Evolutionary conservation across 1,284 basidiomycete species (phyloP), one percentile per base, ranked within the genome.

Genomic region (Rhodotorula sp.): DNA sequence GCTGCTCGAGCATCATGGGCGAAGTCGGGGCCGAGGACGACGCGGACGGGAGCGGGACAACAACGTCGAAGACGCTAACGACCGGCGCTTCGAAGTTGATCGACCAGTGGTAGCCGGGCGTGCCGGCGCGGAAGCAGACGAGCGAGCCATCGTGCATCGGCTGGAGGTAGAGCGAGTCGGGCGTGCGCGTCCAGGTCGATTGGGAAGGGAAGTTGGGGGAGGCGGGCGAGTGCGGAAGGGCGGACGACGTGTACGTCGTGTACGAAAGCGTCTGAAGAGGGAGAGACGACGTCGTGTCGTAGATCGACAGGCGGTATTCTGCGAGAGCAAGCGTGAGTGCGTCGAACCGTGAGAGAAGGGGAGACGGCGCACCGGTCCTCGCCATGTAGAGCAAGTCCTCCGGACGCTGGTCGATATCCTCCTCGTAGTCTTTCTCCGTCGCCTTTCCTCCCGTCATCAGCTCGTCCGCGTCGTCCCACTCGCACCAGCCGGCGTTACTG

Each of bases 201-300:
- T 94, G 92, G 21, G 87, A 78, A 10, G 64, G 70, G 55, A 51
- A 63, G 61, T 64, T 54, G 54, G 51, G 13, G 19, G 66, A 61
- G 17, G 64, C 41, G 1, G 70, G 37, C 17, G 22, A 29, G 22
- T 55, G 53, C 13, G 66, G 70, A 79, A 91, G 87, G 77, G 90
- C 91, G 78, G 92, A 92, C 12, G 92, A 91, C 0, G 91, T 90
- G 79, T 93, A 94, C 0, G 88, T 86, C 0, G 92, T 92, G 81
- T 91, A 94, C 0, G 88, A 87, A 9, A 94, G 85, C 64, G 88
- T 89, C 77, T 93, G 91, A 6, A 88, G 82, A 12, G 10, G 88
- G n/a, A 64, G 37, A 6, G 80, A 73, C 5, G 78, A 78, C 5
- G 69, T 76, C 61, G 80, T 78, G 48, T 79, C 76, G 56, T 77